Evolutionary conservation across 805 yeast genomes (phyloP).

Genomic region (Spathaspora arborariae): DNA sequence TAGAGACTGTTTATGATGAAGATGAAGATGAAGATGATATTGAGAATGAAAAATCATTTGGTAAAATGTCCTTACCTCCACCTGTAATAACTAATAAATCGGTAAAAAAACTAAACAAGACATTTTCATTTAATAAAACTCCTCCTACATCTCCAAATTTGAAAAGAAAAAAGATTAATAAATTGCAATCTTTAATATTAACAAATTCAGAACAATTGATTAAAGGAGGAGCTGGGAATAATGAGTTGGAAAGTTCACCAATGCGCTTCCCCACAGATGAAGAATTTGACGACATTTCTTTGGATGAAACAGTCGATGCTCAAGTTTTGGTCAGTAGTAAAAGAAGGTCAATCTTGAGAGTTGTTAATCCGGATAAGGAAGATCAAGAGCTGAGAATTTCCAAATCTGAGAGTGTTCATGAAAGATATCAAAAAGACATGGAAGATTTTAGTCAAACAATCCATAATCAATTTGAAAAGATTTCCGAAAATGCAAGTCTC

Average conservation of each 20-base stretch:
- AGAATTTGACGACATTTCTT: conserved; percentile 32
- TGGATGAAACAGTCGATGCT: conserved; percentile 55
- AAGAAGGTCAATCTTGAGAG: conserved; percentile 54
- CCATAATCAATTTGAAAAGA: conserved; percentile 8
- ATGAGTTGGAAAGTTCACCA: not conserved
- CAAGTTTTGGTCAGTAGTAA: conserved; percentile 69
- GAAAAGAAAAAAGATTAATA: conserved; percentile 2
- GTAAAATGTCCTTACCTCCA: not conserved
- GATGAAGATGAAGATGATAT: conserved; percentile 7
- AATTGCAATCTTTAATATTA: conserved; percentile 7
- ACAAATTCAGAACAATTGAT: conserved; percentile 7
- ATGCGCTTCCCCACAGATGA: conserved; percentile 3
- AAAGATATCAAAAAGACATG: conserved; percentile 6
- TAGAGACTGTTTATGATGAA: not conserved
- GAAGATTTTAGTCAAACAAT: conserved; percentile 4
- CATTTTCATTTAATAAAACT: conserved; percentile 19
- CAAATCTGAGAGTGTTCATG: conserved; percentile 11
- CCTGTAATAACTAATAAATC: conserved; percentile 9
- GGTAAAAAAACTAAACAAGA: conserved; percentile 18
- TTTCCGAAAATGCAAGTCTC: conserved; percentile 2
- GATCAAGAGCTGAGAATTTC: conserved; percentile 2
- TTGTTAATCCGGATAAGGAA: conserved; percentile 53
- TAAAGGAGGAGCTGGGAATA: not conserved
- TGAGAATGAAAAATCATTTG: conserved; percentile 1
- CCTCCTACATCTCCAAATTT: conserved; percentile 19